A percentile compares a stretch with the other conserved stretches of the same genome.
Conservation (phyloP, 108 stramenopile genomes). For the Skeletonema grethae region DNA sequence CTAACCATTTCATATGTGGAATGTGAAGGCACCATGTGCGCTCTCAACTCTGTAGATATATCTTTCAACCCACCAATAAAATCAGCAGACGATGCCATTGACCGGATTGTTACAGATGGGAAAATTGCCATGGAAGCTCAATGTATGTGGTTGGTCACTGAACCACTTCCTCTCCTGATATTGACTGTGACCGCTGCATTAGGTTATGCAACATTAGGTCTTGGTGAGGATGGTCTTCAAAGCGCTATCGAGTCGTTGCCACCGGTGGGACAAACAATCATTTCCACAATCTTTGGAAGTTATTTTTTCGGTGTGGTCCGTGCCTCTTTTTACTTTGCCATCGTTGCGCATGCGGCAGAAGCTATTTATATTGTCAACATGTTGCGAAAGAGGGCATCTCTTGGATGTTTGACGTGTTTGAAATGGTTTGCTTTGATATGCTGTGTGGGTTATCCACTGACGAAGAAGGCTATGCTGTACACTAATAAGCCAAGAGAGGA, state of each 20-base stretch:
- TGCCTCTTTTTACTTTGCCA: conserved; percentile 18
- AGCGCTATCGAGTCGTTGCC: conserved; percentile 3
- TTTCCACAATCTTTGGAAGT: conserved; percentile 3
- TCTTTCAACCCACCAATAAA: conserved; percentile 13
- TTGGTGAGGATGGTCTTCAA: conserved; percentile 7
- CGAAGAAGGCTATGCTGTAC: conserved; percentile 22
- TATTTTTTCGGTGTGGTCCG: conserved; percentile 5
- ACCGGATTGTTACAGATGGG: not conserved
- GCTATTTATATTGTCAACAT: conserved; percentile 8
- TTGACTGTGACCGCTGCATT: conserved; percentile 3
- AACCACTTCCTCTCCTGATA: conserved; percentile 11
- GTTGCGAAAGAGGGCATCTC: not conserved
- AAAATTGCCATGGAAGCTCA: conserved; percentile 9
- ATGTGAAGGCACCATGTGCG: conserved; percentile 17
- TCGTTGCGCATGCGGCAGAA: conserved; percentile 18
- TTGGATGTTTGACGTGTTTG: not conserved
- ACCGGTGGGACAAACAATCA: not conserved
- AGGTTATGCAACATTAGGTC: conserved; percentile 11
- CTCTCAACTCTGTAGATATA: conserved; percentile 3
- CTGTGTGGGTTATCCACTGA: conserved; percentile 26
- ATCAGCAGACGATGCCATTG: conserved; percentile 13
- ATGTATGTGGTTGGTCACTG: conserved; percentile 10
- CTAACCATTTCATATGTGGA: conserved; percentile 22
- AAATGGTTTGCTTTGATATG: conserved; percentile 22
- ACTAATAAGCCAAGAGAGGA: not conserved